phyloP scores from a whole-genome alignment of 108 stramenopile species.

The Nannochloropsis salina region DNA sequence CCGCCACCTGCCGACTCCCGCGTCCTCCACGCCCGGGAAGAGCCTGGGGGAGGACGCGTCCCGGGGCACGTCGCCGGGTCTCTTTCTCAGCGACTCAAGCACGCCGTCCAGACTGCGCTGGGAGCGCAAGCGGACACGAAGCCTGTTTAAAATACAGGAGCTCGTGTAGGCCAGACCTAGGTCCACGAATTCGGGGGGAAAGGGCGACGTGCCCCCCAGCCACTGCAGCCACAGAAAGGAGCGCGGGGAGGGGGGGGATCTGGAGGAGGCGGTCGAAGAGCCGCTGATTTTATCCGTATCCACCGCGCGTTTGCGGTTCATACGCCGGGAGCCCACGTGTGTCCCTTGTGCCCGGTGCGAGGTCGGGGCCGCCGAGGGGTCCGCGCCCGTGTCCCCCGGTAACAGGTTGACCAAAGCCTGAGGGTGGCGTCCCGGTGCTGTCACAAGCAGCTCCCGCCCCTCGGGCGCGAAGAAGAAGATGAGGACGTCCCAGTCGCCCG shows the following conservation, averaged over 20 bases:
- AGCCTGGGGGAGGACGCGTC: not conserved
- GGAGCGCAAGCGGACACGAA: not conserved
- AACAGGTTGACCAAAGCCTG: not conserved
- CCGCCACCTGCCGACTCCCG: not conserved
- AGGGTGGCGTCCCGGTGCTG: not conserved
- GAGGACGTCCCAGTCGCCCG: not conserved
- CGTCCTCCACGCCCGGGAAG: not conserved
- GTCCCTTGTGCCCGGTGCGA: not conserved
- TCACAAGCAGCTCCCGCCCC: not conserved
- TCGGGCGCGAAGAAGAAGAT: not conserved
- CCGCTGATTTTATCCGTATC: no score
- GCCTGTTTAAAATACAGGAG: not conserved
- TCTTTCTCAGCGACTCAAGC: not conserved
- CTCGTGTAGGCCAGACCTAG: not conserved
- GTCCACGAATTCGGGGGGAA: not conserved
- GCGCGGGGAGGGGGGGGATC: not conserved
- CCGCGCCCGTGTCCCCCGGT: not conserved
- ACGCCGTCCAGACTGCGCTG: not conserved
- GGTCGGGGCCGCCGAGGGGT: not conserved
- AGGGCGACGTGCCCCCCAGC: not conserved
- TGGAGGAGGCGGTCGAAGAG: not conserved
- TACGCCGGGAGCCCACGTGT: no score
- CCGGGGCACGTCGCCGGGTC: not conserved
- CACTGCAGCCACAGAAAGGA: not conserved
- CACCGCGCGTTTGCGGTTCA: no score